phyloP scores from a whole-genome alignment of 805 yeast species.

The Nakazawaea wyomingensis region DNA sequence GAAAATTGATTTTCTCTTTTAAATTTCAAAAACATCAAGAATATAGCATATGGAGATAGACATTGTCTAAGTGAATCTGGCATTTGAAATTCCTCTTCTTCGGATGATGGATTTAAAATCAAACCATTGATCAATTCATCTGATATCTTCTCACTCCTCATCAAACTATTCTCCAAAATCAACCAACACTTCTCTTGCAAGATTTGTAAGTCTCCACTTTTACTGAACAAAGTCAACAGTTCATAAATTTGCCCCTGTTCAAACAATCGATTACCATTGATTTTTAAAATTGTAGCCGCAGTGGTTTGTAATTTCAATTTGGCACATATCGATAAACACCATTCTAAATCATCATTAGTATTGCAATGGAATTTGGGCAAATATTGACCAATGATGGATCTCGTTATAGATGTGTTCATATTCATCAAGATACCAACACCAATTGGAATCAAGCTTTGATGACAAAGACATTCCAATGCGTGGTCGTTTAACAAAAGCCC shows the following conservation, averaged over 20 bases:
- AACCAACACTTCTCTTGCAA: constrained; percentile 51
- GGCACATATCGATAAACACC: constrained; percentile 72
- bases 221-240: constrained; percentile 58
- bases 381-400: constrained; percentile 46
- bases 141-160: constrained; percentile 47
- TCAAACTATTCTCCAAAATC: constrained; percentile 54
- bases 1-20: constrained; percentile 22
- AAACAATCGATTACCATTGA: constrained; percentile 41
- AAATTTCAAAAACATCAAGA: constrained; percentile 43
- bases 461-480: constrained; percentile 48
- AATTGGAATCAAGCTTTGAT: constrained; percentile 53
- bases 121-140: constrained; percentile 52
- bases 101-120: constrained; percentile 25
- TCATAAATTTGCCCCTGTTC: constrained; percentile 55
- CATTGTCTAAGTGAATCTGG: constrained; percentile 63
- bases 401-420: constrained; percentile 37
- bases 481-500: constrained; percentile 52
- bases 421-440: constrained; percentile 61
- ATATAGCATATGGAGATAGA: constrained; percentile 65
- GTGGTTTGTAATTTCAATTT: constrained; percentile 56
- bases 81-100: constrained; percentile 28
- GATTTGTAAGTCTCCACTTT: constrained; percentile 52
- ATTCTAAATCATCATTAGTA: constrained; percentile 73
- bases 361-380: constrained; percentile 56
- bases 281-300: constrained; percentile 48